These are phyloP conservation scores for Malus hybrid DNA, from an alignment of 331 rosid genomes.

Conservation along the genomic window DNA sequence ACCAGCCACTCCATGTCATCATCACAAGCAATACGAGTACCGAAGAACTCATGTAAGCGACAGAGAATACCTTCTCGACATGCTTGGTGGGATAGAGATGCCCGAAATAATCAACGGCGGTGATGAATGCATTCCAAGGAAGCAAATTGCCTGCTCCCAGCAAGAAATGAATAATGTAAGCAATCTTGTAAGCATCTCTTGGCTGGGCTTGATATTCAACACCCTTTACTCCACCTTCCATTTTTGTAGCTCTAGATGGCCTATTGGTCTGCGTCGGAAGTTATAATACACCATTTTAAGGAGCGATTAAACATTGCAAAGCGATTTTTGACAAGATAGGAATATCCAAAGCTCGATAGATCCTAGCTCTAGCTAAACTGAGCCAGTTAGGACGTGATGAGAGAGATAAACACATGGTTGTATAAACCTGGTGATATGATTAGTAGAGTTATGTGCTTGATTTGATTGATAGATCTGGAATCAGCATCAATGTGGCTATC, in stretches of 20 bases:
- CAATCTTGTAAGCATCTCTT: constrained; percentile 47
- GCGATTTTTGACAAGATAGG: constrained; percentile 39
- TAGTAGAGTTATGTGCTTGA: not conserved
- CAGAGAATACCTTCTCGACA: constrained; percentile 78
- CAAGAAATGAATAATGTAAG: constrained; percentile 79
- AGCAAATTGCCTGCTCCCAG: constrained; percentile 93
- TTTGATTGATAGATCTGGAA: constrained; percentile 12
- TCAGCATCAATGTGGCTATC: not conserved
- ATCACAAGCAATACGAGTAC: constrained; percentile 51
- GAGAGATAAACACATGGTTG: too few species aligned
- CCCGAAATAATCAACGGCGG: constrained; percentile 79
- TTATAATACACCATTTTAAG: constrained; percentile 14
- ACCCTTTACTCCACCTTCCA: constrained; percentile 45
- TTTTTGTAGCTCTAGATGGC: constrained; percentile 15
- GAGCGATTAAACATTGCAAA: not conserved
- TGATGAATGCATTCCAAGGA: constrained; percentile 96
- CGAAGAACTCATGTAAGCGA: constrained; percentile 80
- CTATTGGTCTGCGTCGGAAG: constrained; percentile 2
- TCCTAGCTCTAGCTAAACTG: not conserved
- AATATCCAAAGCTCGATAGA: constrained; percentile 20
- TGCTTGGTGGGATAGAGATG: constrained; percentile 63
- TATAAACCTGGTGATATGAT: too few species aligned
- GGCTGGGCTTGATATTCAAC: constrained; percentile 32
- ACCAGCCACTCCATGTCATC: constrained; percentile 66
- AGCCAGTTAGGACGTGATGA: not conserved